Evolutionary conservation across 2,329 filamentous ascomycete genomes (phyloP).

Genomic region (Aspergillus novofumigatus): DNA sequence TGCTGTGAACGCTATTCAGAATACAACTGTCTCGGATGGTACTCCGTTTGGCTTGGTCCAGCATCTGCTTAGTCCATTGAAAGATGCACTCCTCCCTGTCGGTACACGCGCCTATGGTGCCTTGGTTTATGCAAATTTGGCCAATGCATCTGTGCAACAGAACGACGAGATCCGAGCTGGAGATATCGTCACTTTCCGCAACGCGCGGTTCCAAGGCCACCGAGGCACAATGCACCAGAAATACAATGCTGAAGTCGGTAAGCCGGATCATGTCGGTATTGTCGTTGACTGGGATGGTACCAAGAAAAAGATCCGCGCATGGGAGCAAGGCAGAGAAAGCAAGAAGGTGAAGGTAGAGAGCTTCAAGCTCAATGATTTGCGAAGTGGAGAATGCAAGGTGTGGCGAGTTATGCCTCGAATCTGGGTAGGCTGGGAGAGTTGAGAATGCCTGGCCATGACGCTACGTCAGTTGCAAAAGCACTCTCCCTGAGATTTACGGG

Average conservation of each 20-base stretch:
- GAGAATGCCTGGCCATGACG: background rate
- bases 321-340: conserved; percentile 91
- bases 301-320: conserved; percentile 93
- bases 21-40: conserved; percentile 78
- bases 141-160: conserved; percentile 85
- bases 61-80: conserved; percentile 70
- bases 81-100: conserved; percentile 72
- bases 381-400: conserved; percentile 92
- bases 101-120: conserved; percentile 89
- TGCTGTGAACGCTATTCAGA: conserved; percentile 66
- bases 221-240: conserved; percentile 94
- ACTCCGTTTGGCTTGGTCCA: conserved; percentile 72
- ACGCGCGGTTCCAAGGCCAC: conserved; percentile 91
- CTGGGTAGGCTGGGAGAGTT: conserved; percentile 81
- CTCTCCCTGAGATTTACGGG: background rate
- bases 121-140: conserved; percentile 88
- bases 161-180: conserved; percentile 90
- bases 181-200: conserved; percentile 88
- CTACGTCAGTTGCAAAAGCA: background rate
- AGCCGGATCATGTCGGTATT: conserved; percentile 80
- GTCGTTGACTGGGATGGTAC: conserved; percentile 97
- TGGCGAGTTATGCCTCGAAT: conserved; percentile 90
- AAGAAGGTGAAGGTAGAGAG: conserved; percentile 93
- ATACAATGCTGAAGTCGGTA: conserved; percentile 83
- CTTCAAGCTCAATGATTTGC: conserved; percentile 86